Evolutionary conservation across 352 stramenopile genomes (phyloP), one percentile per base, ranked within the genome.

Genomic region (Phytophthora sojae): DNA sequence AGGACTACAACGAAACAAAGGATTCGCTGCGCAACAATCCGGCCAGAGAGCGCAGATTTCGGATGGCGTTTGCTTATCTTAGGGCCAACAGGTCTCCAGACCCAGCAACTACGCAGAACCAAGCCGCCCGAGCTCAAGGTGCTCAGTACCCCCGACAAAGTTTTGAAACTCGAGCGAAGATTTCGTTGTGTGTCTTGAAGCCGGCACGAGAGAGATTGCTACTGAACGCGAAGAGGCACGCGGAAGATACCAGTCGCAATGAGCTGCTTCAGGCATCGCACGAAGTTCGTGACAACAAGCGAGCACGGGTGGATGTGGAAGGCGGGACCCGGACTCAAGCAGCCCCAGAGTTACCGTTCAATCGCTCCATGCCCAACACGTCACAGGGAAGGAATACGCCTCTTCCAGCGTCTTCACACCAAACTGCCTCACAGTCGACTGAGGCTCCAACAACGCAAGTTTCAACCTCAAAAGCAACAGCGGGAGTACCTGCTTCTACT

Each of bases 51-150:
- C 60, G 71, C 6, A 64, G 19, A 32, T 69, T 75, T 42, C 71
- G 71, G 4, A 73, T 71, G 39, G 44, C 45, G 25, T 79, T 79
- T 61, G 71, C 67, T 15, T 73, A 72, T 35, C 30, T 66, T 11
- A 67, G 71, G 15, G 50, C 65, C 6, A 75, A 51, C 19, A 58
- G 25, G 25, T 25, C 35, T 2, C 52, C 67, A 50, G 6, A 4
- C 39, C 29, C 59, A 17, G 11, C 57, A 45, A 45, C 3, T 17
- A 26, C n/a, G 26, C 23, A 12, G 32, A 21, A 21, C 17, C 37
- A 17, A 12, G 19, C 12, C 37, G 44, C 17, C 14, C 35, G 7
- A 42, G 44, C 37, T 51, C 19, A 64, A 52, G 29, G 21, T 23
- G 30, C 8, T 58, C n/a, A 51, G 37, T 42, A 25, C 50, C 12